Percentiles rank a stretch among this genome's conserved stretches.
Evolutionary conservation across 2,329 filamentous ascomycete genomes (phyloP).

Genomic region (Colletotrichum sidae): DNA sequence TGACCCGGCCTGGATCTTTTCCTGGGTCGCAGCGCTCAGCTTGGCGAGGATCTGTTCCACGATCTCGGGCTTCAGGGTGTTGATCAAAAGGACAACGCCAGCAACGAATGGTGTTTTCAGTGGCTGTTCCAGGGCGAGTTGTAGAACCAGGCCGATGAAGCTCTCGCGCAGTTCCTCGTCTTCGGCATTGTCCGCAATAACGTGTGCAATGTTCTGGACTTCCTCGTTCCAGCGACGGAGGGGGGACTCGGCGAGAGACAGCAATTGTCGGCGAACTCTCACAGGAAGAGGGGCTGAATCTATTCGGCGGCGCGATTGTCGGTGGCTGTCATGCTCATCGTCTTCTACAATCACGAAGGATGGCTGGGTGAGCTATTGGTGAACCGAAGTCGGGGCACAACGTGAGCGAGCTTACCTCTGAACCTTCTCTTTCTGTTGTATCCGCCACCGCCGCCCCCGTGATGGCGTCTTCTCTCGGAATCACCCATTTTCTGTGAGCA

Average conservation of each 20-base stretch:
- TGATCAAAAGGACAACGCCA: constrained; percentile 82
- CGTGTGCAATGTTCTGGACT: constrained; percentile 78
- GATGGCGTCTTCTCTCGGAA: constrained; percentile 66
- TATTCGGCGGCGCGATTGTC: constrained; percentile 74
- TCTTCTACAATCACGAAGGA: constrained; percentile 66
- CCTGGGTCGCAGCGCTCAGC: constrained; percentile 71
- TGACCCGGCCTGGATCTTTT: constrained; percentile 75
- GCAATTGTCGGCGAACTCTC: constrained; percentile 81
- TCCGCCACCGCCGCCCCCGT: constrained; percentile 57
- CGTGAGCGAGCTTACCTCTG: constrained; percentile 70
- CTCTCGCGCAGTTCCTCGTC: constrained; percentile 79
- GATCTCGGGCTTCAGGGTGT: constrained; percentile 81
- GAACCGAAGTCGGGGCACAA: constrained; percentile 11
- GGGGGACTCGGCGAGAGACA: constrained; percentile 85
- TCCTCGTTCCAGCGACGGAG: constrained; percentile 84
- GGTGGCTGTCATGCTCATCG: constrained; percentile 77
- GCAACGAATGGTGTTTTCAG: constrained; percentile 98
- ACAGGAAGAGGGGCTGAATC: constrained; percentile 77
- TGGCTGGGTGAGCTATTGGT: constrained; percentile 12
- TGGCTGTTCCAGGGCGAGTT: constrained; percentile 89
- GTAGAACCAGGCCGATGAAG: constrained; percentile 79
- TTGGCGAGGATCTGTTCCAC: constrained; percentile 76
- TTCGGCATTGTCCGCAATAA: constrained; percentile 86
- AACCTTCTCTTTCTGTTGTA: constrained; percentile 82
- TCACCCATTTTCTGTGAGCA: constrained; percentile 59